Base-by-base conservation (phyloP, 331 rosid genomes). In the Rhamnella rubrinervis region DNA sequence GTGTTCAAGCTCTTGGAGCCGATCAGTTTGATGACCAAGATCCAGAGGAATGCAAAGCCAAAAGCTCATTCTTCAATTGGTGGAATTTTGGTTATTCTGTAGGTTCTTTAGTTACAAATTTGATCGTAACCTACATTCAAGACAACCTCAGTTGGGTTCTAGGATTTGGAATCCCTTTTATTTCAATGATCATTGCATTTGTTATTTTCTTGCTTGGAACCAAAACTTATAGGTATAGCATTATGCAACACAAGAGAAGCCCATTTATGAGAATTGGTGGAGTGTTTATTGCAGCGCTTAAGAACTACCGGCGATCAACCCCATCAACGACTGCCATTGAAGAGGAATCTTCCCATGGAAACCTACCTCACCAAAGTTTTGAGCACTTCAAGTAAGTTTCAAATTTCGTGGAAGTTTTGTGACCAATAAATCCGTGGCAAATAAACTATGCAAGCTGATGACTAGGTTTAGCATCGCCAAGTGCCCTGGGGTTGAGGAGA, bases 111-210 rank as follows among this genome's bases (percentile, higher is more conserved):
- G 64, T 46, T 7, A 57, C 80, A 17, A 18, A 70, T 53, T 46
- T 46, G 15, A 39, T 76, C 31, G 15, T 80, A 21, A 66, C 47
- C 65, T 75, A 66, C 69, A 60, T 76, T 11, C 77, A 80, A 68
- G 81, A 80, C 23, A 80, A 71, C 65, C 71, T 80, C 52, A 75
- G 80, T 50, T 71, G 84, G 84, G 69, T 47, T 53, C 67, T 80
- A 21, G 84, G 80, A 49, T 80, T 80, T 68, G 84, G 71, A 55
- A 60, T 80, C 51, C 84, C 80, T 60, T 75, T 75, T 28, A 25
- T 66, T 38, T 66, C 84, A 4, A 75, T 80, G 84, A 44, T 65
- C 31, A 18, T 53, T 66, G 73, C 77, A 18, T 56, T 77, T 47
- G 4, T 67, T 59, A 46, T 71, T 26, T 77, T 75, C 55, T 68